Conservation (phyloP, 139 green algal species). For the Monoraphidium neglectum region DNA sequence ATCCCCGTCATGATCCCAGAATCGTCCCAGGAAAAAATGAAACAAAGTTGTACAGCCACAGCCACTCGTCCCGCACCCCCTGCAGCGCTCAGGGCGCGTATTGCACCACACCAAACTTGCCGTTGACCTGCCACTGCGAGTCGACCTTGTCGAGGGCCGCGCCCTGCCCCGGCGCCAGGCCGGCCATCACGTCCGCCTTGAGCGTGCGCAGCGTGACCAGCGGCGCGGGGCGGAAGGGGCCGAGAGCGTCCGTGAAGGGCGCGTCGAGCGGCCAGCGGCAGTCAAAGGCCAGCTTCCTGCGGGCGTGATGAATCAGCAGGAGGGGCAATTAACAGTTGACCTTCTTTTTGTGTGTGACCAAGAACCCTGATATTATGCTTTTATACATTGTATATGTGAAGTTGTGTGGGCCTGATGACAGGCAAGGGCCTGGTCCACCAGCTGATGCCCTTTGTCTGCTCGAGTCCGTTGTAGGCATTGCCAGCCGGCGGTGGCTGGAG, state of each 20-base stretch:
- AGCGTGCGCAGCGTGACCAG: conserved; percentile 52
- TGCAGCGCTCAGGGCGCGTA: background rate
- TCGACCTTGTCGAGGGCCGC: conserved; percentile 17
- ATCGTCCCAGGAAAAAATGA: too few relatives aligned
- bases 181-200: conserved; percentile 59
- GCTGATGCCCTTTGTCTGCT: too few relatives aligned
- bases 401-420: too few relatives aligned
- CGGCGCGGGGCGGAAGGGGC: conserved; percentile 37
- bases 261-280: conserved; percentile 45
- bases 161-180: conserved; percentile 36
- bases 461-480: too few relatives aligned
- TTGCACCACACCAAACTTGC: conserved; percentile 59
- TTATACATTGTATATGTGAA: too few relatives aligned
- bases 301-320: background rate
- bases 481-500: too few relatives aligned
- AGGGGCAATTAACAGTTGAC: too few relatives aligned
- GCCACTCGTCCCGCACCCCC: background rate
- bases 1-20: too few relatives aligned
- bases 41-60: background rate
- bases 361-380: too few relatives aligned
- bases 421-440: too few relatives aligned
- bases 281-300: conserved; percentile 48
- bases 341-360: too few relatives aligned
- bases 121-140: conserved; percentile 52
- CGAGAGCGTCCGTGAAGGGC: conserved; percentile 9